Conservation (phyloP, 768 basidiomycete species). For the Boletus sp. region DNA sequence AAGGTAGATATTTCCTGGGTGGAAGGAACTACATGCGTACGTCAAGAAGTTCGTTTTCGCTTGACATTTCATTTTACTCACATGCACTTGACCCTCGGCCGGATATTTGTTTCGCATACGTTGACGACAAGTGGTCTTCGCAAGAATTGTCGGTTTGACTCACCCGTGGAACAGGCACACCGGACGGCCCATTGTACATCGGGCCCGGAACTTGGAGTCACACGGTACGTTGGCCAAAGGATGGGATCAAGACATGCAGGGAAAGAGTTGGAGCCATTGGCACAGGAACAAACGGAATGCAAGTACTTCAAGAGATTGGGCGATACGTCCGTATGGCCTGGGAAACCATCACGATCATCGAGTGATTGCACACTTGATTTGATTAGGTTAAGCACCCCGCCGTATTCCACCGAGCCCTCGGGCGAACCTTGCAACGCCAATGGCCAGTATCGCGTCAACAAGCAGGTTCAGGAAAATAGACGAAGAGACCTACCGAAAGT, state of each 20-base stretch:
- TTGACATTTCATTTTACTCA: background rate
- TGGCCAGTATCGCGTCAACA: slow-evolving; percentile 8
- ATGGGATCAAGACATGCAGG: slow-evolving; percentile 10
- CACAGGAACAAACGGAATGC: slow-evolving; percentile 15
- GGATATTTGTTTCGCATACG: slow-evolving; percentile 20
- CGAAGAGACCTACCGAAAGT: slow-evolving; percentile 7
- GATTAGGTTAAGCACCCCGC: slow-evolving; percentile 6
- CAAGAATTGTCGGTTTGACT: slow-evolving; percentile 15
- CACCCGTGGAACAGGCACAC: slow-evolving; percentile 4
- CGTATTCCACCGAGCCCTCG: slow-evolving; percentile 17
- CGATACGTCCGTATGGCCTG: background rate
- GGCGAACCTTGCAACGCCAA: slow-evolving; percentile 11
- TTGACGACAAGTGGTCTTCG: slow-evolving; percentile 11
- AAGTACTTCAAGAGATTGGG: slow-evolving; percentile 14
- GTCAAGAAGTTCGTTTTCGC: background rate
- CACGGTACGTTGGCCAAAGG: slow-evolving; percentile 13
- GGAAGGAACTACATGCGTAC: slow-evolving; percentile 10
- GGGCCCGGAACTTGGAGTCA: slow-evolving; percentile 12
- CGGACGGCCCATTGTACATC: slow-evolving; percentile 8
- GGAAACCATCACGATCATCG: background rate
- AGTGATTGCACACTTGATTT: background rate
- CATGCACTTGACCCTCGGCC: background rate
- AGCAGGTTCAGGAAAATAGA: slow-evolving; percentile 8
- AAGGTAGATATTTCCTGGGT: slow-evolving; percentile 8
- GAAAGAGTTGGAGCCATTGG: slow-evolving; percentile 18